Evolutionary conservation across 2,329 filamentous ascomycete species (phyloP).

Genomic region (Alternaria sp.): DNA sequence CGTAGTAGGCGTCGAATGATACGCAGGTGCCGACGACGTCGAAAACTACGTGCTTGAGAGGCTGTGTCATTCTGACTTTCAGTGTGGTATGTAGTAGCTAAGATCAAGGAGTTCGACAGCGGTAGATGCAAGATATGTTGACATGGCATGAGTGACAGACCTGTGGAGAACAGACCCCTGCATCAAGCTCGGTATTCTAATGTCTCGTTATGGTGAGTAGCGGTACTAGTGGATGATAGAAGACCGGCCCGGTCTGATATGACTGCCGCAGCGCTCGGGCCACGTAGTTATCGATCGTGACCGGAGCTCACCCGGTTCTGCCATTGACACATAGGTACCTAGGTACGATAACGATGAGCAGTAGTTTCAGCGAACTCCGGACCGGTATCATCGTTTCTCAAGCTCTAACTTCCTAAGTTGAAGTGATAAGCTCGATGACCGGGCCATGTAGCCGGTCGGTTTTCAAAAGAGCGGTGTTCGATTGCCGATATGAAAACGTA

Average conservation of each 20-base stretch:
- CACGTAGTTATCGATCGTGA: background rate
- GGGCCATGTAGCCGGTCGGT: constrained; percentile 3
- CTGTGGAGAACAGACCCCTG: background rate
- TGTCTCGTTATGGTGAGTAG: background rate
- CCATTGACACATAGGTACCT: constrained; percentile 6
- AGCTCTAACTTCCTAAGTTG: background rate
- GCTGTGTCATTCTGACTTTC: constrained; percentile 4
- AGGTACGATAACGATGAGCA: constrained; percentile 3
- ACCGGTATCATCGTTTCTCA: constrained; percentile 1
- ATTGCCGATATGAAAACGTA: background rate
- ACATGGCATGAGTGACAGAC: background rate
- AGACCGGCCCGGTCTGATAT: constrained; percentile 4
- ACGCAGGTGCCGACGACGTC: constrained; percentile 25
- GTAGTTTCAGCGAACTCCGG: background rate
- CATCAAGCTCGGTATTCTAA: background rate
- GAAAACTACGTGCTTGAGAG: constrained; percentile 20
- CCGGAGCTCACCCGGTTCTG: constrained; percentile 8
- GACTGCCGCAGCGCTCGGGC: constrained; percentile 2
- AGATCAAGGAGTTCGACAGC: background rate
- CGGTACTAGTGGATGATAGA: background rate
- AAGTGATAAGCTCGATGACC: background rate
- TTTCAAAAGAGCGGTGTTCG: background rate
- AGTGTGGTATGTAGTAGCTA: background rate
- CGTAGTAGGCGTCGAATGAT: constrained; percentile 23
- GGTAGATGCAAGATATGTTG: background rate